Evolutionary conservation across 208 protist genomes (phyloP).

Genomic region (Wallacemonas rigidus): DNA sequence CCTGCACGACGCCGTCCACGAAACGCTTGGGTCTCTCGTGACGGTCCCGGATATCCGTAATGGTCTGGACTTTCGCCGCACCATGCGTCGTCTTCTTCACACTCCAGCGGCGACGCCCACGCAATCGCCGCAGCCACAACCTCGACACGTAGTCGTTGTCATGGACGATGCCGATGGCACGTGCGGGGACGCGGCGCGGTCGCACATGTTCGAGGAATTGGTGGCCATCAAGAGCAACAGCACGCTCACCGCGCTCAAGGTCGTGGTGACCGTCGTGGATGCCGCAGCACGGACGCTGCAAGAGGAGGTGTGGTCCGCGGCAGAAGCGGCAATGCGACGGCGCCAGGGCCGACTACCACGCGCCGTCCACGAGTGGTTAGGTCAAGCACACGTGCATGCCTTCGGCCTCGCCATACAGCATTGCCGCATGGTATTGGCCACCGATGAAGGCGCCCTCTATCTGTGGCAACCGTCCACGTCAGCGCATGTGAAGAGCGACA

Average conservation of each 20-base stretch:
- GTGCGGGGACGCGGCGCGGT: slow-evolving; percentile 2
- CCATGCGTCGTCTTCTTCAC: slow-evolving; percentile 9
- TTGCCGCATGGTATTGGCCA: background rate
- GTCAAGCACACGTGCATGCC: background rate
- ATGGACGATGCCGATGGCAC: slow-evolving; percentile 4
- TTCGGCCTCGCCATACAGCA: no score
- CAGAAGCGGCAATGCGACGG: background rate
- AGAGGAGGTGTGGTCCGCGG: slow-evolving; percentile 13
- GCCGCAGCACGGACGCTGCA: slow-evolving; percentile 1
- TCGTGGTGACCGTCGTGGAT: slow-evolving; percentile 7
- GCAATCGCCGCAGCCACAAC: background rate
- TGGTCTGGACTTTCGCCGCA: slow-evolving; percentile 10
- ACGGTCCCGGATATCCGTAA: background rate
- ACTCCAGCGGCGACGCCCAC: background rate
- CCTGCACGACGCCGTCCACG: slow-evolving; percentile 6
- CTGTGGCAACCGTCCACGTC: background rate
- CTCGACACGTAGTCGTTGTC: slow-evolving; percentile 2
- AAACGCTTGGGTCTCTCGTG: background rate
- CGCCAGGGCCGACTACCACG: background rate
- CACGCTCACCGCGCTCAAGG: background rate
- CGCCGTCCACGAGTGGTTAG: background rate
- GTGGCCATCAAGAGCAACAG: background rate
- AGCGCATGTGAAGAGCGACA: no score
- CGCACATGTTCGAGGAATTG: background rate
- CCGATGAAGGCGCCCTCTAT: slow-evolving; percentile 16